Conservation (phyloP, 2,329 filamentous ascomycete genomes). For the Monilinia polystroma region DNA sequence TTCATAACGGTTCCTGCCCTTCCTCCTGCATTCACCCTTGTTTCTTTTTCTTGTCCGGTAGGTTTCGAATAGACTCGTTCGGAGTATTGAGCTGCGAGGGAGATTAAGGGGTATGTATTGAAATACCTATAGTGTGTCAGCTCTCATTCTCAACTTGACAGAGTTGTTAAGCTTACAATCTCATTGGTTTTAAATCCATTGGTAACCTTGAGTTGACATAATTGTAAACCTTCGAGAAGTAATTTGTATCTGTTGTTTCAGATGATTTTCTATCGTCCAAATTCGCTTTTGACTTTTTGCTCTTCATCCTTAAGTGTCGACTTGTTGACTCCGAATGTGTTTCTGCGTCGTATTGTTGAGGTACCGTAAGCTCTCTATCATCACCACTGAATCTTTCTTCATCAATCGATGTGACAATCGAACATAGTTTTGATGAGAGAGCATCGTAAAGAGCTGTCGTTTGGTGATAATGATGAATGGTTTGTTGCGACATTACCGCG, state of each 20-base stretch:
- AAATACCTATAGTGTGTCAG: constrained; percentile 54
- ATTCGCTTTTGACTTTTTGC: constrained; percentile 40
- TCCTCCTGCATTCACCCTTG: constrained; percentile 71
- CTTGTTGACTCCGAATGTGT: constrained; percentile 25
- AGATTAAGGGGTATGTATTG: constrained; percentile 73
- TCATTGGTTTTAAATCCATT: constrained; percentile 63
- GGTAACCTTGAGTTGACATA: constrained; percentile 78
- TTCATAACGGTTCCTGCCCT: constrained; percentile 75
- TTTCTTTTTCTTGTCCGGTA: constrained; percentile 59
- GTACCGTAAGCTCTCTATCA: constrained; percentile 52
- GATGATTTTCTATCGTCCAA: constrained; percentile 42
- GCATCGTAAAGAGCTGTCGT: constrained; percentile 55
- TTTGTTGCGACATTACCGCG: constrained; percentile 45
- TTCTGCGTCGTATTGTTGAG: constrained; percentile 30
- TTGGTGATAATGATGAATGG: constrained; percentile 48
- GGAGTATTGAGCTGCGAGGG: constrained; percentile 75
- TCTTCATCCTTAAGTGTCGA: constrained; percentile 26
- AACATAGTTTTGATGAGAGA: constrained; percentile 62
- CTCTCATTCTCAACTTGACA: neutral
- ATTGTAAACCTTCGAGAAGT: constrained; percentile 73
- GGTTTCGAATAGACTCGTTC: constrained; percentile 70
- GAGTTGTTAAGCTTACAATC: constrained; percentile 48
- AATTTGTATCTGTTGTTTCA: constrained; percentile 50
- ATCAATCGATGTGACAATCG: constrained; percentile 71
- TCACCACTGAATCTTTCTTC: constrained; percentile 54